These are phyloP conservation scores for Botrytis aclada DNA, from an alignment of 2,329 filamentous ascomycete genomes.

Conservation along the genomic window DNA sequence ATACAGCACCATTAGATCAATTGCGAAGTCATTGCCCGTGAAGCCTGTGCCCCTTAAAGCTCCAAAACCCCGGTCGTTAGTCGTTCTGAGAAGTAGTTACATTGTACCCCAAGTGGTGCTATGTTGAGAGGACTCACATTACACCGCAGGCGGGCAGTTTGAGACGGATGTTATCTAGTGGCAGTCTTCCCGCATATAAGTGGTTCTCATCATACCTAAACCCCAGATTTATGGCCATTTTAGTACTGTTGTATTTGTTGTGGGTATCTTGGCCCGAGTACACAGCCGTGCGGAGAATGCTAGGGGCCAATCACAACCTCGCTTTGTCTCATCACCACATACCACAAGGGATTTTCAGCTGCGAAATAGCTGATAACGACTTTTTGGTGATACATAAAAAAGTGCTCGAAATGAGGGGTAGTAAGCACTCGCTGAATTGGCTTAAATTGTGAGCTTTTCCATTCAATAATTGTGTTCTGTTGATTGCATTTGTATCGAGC, in stretches of 20 bases:
- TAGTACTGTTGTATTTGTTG: not conserved
- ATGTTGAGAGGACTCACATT: not conserved
- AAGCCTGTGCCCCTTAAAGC: not conserved
- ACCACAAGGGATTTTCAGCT: not conserved
- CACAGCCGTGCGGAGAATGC: not conserved
- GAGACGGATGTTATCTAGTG: not conserved
- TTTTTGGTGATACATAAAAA: not conserved
- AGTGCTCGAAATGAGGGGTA: not conserved
- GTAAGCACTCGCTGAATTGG: not conserved
- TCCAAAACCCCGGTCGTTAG: not conserved
- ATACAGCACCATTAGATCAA: not conserved
- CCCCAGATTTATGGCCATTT: not conserved
- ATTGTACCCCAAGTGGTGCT: not conserved
- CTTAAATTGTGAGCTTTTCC: not conserved
- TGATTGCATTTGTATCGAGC: not conserved
- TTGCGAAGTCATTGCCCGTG: not conserved
- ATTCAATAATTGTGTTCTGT: not conserved
- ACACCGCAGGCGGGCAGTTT: not conserved
- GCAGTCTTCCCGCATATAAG: not conserved
- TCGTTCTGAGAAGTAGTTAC: not conserved
- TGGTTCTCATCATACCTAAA: not conserved
- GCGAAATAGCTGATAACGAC: not conserved
- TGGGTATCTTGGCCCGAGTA: not conserved
- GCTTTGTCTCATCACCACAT: not conserved
- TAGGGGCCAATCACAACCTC: not conserved